Evolutionary conservation across 1,139 yeast species (phyloP).

Genomic region (Yamadazyma trypodendri): DNA sequence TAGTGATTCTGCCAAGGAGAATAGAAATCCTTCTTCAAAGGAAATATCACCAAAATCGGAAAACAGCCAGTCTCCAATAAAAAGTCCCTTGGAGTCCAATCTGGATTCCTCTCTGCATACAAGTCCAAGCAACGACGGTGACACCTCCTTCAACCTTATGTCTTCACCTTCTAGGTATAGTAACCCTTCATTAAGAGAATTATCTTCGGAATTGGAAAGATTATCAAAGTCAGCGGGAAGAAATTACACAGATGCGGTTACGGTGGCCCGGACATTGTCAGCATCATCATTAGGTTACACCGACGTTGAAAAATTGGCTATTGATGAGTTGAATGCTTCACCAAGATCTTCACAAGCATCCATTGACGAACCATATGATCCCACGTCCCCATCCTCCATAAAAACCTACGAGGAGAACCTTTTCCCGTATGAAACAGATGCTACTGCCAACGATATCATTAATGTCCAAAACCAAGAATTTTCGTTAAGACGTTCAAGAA

Average conservation of each 20-base stretch:
- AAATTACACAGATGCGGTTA: conserved; percentile 71
- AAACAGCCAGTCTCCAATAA: conserved; percentile 3
- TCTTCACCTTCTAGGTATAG: conserved; percentile 19
- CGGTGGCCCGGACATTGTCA: conserved; percentile 69
- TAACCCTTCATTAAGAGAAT: conserved; percentile 63
- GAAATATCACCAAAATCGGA: conserved; percentile 8
- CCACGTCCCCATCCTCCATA: conserved; percentile 17
- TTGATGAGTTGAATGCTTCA: conserved; percentile 34
- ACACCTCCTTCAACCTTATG: not conserved
- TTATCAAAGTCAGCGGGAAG: conserved; percentile 70
- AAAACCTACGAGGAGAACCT: conserved; percentile 14
- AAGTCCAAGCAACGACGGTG: conserved; percentile 2
- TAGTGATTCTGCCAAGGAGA: conserved; percentile 13
- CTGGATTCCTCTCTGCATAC: conserved; percentile 5
- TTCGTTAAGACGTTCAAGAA: conserved; percentile 40
- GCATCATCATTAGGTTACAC: conserved; percentile 59
- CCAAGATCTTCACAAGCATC: conserved; percentile 12
- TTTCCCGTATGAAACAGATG: conserved; percentile 14
- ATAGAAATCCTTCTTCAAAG: conserved; percentile 5
- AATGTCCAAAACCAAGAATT: conserved; percentile 23
- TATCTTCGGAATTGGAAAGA: conserved; percentile 65
- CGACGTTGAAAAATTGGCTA: conserved; percentile 48
- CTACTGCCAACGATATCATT: conserved; percentile 8
- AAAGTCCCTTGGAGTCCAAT: conserved; percentile 12
- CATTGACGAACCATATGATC: conserved; percentile 15